Base-by-base conservation (phyloP, 805 yeast species). In the Vanderwaltozyma tropicalis region DNA sequence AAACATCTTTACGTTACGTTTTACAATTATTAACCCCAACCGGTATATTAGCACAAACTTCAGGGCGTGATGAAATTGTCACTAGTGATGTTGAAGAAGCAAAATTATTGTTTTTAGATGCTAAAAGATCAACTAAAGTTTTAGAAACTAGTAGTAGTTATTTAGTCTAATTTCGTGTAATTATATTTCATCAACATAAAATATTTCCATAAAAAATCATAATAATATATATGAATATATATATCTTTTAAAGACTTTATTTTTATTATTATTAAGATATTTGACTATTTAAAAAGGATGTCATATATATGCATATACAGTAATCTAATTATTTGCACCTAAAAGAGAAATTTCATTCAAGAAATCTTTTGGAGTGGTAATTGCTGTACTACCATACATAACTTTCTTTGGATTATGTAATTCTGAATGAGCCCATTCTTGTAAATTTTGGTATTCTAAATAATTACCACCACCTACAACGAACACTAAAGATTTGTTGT, bases 381-480 rank as follows among this genome's bases (percentile, higher is more conserved):
- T 73, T 45, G 74, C 78, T 2, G 95, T 86, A 50, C 94, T 77
- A 20, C 98, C 98, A 58, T 92, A 89, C 17, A 82, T 74, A 24
- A 92, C 82, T 26, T 67, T 66, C 54, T 75, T 80, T 13, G 61
- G 57, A 31, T 55, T 59, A 34, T 63, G 67, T 32, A 62, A 53
- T 35, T 57, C 63, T 5, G 64, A 56, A 32, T 65, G 58, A 0
- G 76, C 74, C 94, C 95, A 88, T 59, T 88, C 95, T 59, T 85
- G 94, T 53, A 92, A 71, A 53, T 89, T 89, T 42, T 88, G 94
- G 57, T 89, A 92, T 63, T 92, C 99, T 44, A 84, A 64, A 57
- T 87, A 92, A 60, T 85, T 88, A 34, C 97, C 97, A 26, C 98
- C 98, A 19, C 98, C 99, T 39, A 92, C 88, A 37, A 88, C 85